These are phyloP conservation scores for Apiospora marii DNA, from an alignment of 2,329 filamentous ascomycete species.

Conservation along the genomic window DNA sequence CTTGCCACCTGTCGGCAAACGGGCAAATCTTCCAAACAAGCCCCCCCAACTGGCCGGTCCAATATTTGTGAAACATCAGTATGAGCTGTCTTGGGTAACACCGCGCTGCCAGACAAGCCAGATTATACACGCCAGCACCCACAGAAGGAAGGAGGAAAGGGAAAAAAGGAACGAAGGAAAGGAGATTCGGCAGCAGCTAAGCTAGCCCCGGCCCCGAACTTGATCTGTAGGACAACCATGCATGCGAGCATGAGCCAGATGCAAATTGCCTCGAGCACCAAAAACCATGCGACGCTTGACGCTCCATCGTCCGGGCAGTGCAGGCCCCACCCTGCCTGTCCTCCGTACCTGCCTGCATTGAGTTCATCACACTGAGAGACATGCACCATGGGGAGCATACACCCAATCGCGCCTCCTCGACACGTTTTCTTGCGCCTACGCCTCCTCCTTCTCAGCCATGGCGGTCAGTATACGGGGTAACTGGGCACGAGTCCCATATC, in stretches of 20 bases:
- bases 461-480: background rate
- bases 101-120: background rate
- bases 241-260: constrained; percentile 19
- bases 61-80: constrained; percentile 20
- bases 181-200: background rate
- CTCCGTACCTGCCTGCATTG: background rate
- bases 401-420: background rate
- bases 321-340: constrained; percentile 15
- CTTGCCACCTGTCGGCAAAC: background rate
- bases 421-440: background rate
- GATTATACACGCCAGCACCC: background rate
- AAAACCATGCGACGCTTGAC: constrained; percentile 17
- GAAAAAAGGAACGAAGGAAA: background rate
- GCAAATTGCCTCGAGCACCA: constrained; percentile 14
- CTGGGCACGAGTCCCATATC: constrained; percentile 15
- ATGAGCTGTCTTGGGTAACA: constrained; percentile 14
- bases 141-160: background rate
- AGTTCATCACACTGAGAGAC: constrained; percentile 12
- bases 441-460: background rate
- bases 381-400: background rate
- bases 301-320: constrained; percentile 20
- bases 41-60: background rate
- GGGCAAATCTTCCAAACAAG: background rate
- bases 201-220: background rate
- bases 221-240: constrained; percentile 9